These are phyloP conservation scores for Pythium pectinolyticum DNA, from an alignment of 352 stramenopile species.

Conservation along the genomic window DNA sequence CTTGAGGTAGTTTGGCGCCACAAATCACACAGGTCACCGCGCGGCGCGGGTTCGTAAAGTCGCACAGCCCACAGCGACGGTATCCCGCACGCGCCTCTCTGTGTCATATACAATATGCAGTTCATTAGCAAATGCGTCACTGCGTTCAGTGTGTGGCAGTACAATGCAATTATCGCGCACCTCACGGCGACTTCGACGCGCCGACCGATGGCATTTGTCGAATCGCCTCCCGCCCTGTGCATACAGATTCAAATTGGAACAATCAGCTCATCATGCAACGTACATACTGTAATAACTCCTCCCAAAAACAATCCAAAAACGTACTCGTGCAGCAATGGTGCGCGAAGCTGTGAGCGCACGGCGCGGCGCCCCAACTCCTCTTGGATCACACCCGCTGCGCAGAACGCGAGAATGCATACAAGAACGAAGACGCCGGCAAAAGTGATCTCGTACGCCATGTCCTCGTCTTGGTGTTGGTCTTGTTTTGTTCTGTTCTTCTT, in stretches of 20 bases:
- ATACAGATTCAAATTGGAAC: neutral
- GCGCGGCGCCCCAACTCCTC: slow-evolving; percentile 40
- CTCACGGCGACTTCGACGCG: slow-evolving; percentile 33
- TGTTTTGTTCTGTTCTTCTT: neutral
- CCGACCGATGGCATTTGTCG: slow-evolving; percentile 15
- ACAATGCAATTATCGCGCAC: neutral
- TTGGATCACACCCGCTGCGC: slow-evolving; percentile 41
- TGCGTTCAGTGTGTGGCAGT: too few species aligned
- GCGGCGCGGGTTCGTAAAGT: slow-evolving; percentile 26
- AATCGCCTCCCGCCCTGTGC: slow-evolving; percentile 2
- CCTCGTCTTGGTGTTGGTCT: neutral
- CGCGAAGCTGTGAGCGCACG: slow-evolving; percentile 47
- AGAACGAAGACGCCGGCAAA: slow-evolving; percentile 34
- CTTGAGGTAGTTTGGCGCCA: slow-evolving; percentile 9
- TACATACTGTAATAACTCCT: neutral
- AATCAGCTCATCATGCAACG: slow-evolving; percentile 15
- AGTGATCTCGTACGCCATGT: slow-evolving; percentile 21
- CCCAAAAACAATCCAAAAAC: too few species aligned
- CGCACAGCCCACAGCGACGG: slow-evolving; percentile 17
- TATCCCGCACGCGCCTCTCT: slow-evolving; percentile 21
- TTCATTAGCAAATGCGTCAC: neutral
- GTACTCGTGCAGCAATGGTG: slow-evolving; percentile 54
- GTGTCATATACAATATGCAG: neutral
- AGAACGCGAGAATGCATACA: slow-evolving; percentile 47
- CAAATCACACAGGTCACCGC: slow-evolving; percentile 24